These are phyloP conservation scores for Penicillium malachiteum DNA, from an alignment of 495 filamentous ascomycete species.

Conservation along the genomic window DNA sequence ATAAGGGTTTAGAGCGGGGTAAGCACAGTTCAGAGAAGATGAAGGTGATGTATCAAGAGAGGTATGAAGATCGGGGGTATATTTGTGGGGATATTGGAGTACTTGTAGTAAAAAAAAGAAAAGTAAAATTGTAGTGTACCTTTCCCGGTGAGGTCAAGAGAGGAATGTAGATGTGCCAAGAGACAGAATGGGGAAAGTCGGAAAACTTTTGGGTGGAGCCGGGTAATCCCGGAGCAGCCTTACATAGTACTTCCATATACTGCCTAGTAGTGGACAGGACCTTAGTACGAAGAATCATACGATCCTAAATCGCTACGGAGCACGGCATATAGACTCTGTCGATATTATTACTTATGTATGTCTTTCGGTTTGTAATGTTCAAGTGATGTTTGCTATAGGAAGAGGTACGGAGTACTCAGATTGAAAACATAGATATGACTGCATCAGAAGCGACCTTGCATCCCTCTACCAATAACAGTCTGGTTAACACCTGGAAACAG, in stretches of 20 bases:
- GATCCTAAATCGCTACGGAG: too few relatives aligned
- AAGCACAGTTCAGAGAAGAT: neutral
- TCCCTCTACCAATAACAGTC: too few relatives aligned
- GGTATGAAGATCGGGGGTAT: neutral
- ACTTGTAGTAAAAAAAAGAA: neutral
- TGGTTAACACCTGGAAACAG: too few relatives aligned
- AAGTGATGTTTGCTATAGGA: too few relatives aligned
- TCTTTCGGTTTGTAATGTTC: too few relatives aligned
- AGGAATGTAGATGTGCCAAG: slow-evolving; percentile 4
- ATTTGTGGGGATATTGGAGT: neutral
- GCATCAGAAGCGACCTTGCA: too few relatives aligned
- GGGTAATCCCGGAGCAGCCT: slow-evolving; percentile 1
- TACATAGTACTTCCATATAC: neutral
- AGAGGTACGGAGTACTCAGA: too few relatives aligned
- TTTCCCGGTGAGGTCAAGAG: slow-evolving; percentile 2
- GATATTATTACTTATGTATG: too few relatives aligned
- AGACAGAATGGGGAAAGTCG: neutral
- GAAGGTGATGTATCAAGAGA: neutral
- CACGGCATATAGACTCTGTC: too few relatives aligned
- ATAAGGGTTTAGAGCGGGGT: slow-evolving; percentile 22
- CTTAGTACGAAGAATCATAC: too few relatives aligned
- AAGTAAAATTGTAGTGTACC: neutral
- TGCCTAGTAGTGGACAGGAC: neutral
- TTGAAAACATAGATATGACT: too few relatives aligned
- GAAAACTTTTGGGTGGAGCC: neutral